Base-by-base conservation (phyloP, 306 rosid species). In the Prunus mira region DNA sequence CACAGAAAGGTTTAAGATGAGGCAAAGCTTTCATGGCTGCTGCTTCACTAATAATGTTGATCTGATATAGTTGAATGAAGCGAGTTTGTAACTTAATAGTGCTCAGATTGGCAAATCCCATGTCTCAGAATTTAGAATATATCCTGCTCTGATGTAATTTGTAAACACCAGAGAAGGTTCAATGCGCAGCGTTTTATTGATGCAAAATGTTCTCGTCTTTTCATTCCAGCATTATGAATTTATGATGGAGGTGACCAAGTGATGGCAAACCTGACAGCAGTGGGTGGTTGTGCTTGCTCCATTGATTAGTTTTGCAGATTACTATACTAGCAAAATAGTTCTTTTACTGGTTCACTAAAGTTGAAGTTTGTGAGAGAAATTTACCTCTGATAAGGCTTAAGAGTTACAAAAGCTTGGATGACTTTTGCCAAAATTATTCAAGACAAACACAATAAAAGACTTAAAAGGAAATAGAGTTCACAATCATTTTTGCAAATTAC, bases 1-100 rank as follows among this genome's bases (percentile, higher is more conserved):
- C 80, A 69, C 47, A 75, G 60, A 76, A 20, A 65, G 34, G 9
- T 61, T 47, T 69, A 60, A 41, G 38, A 60, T 50, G n/a, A 38
- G 54, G 67, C 54, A 79, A 68, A 72, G 19, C 1, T 46, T 27
- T 20, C 34, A 10, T 38, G 43, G 9, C 43, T 38, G 43, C 9
- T 38, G 43, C 43, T 38, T 38, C 43, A 38, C 43, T 38, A 38
- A 38, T 32, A 22, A 47, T 46, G 56, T 24, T 68, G 71, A n/a
- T 68, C 9, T 46, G 57, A 24, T 5, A 5, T 46, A 24, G 14
- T 69, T 56, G 25, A 5, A 19, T 49, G 73, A 47, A 69, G 43
- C 45, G 15, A 22, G 52, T 34, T 56, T 47, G 52, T 49, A 69
- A 15, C 18, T 11, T 69, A 25, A 34, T 17, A 7, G n/a, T 15